These are phyloP conservation scores for Phialemonium atrogriseum DNA, from an alignment of 2,329 filamentous ascomycete species.

Conservation along the genomic window DNA sequence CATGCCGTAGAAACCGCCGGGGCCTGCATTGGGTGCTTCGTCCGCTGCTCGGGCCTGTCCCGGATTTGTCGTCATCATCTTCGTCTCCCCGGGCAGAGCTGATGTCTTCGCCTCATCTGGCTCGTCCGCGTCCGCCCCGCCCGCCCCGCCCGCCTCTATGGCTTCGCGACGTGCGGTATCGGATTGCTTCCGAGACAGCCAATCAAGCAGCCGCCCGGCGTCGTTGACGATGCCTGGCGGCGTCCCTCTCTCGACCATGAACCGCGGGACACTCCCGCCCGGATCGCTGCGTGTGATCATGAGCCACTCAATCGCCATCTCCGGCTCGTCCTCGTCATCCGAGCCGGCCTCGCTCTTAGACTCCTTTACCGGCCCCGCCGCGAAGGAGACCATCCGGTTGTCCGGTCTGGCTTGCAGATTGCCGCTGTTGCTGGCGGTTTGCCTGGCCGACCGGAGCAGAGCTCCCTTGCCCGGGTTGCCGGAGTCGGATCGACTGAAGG, in stretches of 20 bases:
- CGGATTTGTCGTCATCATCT: slow-evolving; percentile 19
- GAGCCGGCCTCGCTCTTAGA: slow-evolving; percentile 5
- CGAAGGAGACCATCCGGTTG: background rate
- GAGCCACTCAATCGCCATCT: slow-evolving; percentile 68
- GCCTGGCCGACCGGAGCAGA: slow-evolving; percentile 30
- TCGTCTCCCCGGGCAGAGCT: slow-evolving; percentile 11
- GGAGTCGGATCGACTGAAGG: slow-evolving; percentile 16
- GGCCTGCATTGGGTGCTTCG: slow-evolving; percentile 12
- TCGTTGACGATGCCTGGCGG: slow-evolving; percentile 73
- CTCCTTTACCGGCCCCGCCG: slow-evolving; percentile 1
- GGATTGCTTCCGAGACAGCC: too few relatives aligned
- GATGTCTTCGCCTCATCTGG: slow-evolving; percentile 21
- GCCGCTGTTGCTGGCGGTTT: slow-evolving; percentile 13
- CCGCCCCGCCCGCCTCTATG: slow-evolving; percentile 24
- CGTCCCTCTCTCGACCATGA: slow-evolving; percentile 86
- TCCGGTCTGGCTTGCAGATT: slow-evolving; percentile 3
- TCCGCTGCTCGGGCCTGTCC: slow-evolving; percentile 4
- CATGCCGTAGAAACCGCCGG: slow-evolving; percentile 46
- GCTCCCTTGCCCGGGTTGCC: slow-evolving; percentile 30
- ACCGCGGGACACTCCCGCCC: slow-evolving; percentile 78
- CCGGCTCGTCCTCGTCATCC: slow-evolving; percentile 20
- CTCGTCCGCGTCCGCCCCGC: slow-evolving; percentile 19
- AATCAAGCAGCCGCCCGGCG: slow-evolving; percentile 73
- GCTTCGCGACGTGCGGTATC: too few relatives aligned
- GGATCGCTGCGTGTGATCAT: slow-evolving; percentile 90